Percentiles rank a stretch among this genome's conserved stretches.
These are phyloP conservation scores for Cercospora sp. DNA, from an alignment of 2,329 filamentous ascomycete species.

Conservation along the genomic window DNA sequence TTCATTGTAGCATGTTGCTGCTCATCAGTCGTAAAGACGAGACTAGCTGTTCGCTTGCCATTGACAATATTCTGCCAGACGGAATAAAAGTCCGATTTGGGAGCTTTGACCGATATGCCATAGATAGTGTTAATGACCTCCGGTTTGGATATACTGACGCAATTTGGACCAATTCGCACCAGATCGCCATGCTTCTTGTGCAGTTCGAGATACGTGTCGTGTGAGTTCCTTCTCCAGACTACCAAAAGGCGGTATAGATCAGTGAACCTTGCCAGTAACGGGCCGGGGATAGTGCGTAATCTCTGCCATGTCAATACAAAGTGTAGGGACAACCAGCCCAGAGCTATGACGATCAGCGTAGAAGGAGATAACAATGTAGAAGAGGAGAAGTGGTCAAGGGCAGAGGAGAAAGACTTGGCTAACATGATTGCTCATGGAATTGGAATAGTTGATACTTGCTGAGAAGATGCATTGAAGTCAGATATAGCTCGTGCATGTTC, in stretches of 20 bases:
- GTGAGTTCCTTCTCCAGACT: constrained; percentile 64
- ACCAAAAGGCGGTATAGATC: constrained; percentile 38
- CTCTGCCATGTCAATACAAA: constrained; percentile 17
- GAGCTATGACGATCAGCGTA: neutral
- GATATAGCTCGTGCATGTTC: constrained; percentile 2
- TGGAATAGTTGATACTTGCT: neutral
- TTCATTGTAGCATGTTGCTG: constrained; percentile 33
- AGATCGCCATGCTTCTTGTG: constrained; percentile 70
- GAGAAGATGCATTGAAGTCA: neutral
- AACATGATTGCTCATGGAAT: constrained; percentile 8
- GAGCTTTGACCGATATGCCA: constrained; percentile 44
- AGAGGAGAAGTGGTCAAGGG: constrained; percentile 7
- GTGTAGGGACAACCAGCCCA: neutral
- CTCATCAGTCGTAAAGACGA: constrained; percentile 35
- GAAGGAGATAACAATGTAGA: constrained; percentile 10
- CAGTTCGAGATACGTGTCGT: constrained; percentile 51
- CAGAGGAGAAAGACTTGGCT: constrained; percentile 6
- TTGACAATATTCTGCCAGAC: constrained; percentile 31
- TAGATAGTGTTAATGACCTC: constrained; percentile 60
- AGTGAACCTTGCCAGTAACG: constrained; percentile 58
- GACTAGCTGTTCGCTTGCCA: constrained; percentile 27
- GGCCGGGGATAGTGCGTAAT: constrained; percentile 49
- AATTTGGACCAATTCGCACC: constrained; percentile 72
- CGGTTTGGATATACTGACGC: constrained; percentile 71
- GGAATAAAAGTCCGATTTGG: constrained; percentile 20